Evolutionary conservation across 1,284 basidiomycete genomes (phyloP).

Genomic region (Takashimella koratensis): DNA sequence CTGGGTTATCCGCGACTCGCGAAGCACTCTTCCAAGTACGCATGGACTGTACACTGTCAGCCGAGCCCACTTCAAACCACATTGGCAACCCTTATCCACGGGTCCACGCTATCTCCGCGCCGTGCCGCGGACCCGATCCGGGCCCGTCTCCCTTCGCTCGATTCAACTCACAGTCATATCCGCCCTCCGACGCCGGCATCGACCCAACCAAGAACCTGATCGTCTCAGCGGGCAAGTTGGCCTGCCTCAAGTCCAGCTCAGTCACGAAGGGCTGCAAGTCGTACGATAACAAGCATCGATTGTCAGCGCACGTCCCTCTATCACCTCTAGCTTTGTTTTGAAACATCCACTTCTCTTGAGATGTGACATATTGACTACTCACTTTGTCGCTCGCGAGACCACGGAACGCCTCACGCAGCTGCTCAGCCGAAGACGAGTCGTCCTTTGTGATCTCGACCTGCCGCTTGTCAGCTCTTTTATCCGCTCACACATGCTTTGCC

Average conservation of each 20-base stretch:
- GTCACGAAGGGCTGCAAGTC: slow-evolving; percentile 75
- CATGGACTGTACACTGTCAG: slow-evolving; percentile 7
- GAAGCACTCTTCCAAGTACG: slow-evolving; percentile 41
- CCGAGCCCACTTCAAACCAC: not conserved
- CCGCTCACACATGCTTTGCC: not conserved
- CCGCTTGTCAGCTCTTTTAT: not conserved
- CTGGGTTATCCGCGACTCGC: slow-evolving; percentile 12
- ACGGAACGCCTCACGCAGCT: slow-evolving; percentile 88
- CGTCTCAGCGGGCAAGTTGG: slow-evolving; percentile 71
- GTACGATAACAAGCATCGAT: too few relatives aligned
- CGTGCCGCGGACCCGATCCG: not conserved
- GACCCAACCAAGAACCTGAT: slow-evolving; percentile 70
- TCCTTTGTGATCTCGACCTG: slow-evolving; percentile 91
- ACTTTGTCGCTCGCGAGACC: slow-evolving; percentile 89
- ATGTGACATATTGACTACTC: too few relatives aligned
- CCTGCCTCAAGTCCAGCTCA: slow-evolving; percentile 84
- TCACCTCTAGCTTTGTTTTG: too few relatives aligned
- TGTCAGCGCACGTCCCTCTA: not conserved
- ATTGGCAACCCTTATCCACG: too few relatives aligned
- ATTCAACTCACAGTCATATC: slow-evolving; percentile 48
- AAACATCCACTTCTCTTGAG: too few relatives aligned
- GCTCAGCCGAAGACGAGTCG: slow-evolving; percentile 84
- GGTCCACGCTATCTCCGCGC: too few relatives aligned
- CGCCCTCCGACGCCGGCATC: slow-evolving; percentile 30
- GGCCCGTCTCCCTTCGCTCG: not conserved